These are phyloP conservation scores for Stagonosporopsis chrysanthemi DNA, from an alignment of 2,329 filamentous ascomycete species.

Conservation along the genomic window DNA sequence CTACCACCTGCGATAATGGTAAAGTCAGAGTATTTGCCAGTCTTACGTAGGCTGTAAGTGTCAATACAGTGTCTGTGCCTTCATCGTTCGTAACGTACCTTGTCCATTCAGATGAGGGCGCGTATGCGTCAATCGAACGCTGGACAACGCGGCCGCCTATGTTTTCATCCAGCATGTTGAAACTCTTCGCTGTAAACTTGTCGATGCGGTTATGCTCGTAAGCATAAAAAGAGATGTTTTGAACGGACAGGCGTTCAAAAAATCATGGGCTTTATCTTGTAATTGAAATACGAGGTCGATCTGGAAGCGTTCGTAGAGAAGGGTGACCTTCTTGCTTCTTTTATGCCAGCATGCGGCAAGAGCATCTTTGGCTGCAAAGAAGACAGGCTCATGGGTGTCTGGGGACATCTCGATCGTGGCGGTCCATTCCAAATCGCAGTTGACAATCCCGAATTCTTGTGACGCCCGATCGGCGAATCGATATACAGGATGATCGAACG, in stretches of 20 bases:
- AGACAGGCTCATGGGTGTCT: conserved; percentile 23
- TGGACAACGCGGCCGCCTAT: background rate
- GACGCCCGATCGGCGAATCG: conserved; percentile 28
- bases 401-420: conserved; percentile 7
- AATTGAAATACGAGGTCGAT: too few relatives aligned
- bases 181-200: background rate
- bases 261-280: background rate
- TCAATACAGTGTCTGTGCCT: background rate
- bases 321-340: conserved; percentile 24
- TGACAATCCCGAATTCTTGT: conserved; percentile 28
- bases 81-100: conserved; percentile 7
- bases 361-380: conserved; percentile 22
- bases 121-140: background rate
- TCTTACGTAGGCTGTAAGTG: conserved; percentile 21
- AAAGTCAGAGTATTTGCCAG: conserved; percentile 32
- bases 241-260: too few relatives aligned
- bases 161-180: background rate
- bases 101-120: conserved; percentile 16
- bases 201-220: too few relatives aligned
- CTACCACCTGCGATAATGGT: conserved; percentile 24
- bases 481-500: too few relatives aligned
- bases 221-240: too few relatives aligned
- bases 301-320: too few relatives aligned
- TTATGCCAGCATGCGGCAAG: conserved; percentile 23
- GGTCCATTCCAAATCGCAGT: background rate